Evolutionary conservation across 805 yeast genomes (phyloP), one percentile per base, ranked within the genome.

Genomic region (Wickerhamomyces kurtzmanii): DNA sequence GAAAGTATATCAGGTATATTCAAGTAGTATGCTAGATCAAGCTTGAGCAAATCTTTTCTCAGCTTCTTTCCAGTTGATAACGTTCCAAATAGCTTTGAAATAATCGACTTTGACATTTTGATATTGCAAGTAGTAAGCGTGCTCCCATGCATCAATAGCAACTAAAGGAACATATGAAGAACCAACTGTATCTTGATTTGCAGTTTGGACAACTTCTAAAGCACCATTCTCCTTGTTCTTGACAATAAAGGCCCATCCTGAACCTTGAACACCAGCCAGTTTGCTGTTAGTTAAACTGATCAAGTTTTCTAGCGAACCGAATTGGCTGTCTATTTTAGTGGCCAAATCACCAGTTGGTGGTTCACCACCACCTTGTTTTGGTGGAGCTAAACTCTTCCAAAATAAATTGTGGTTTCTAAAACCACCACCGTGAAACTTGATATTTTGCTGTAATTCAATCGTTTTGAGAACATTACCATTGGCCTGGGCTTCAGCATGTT

Each of bases 101-200:
- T 86, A 85, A 51, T 85, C 94, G 24, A 57, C 93, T 68, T 86
- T 85, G 52, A 78, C 86, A 63, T 85, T 85, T 63, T 82, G 78
- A 67, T 85, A 85, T 59, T 85, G 95, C 58, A 86, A 68, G 69
- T 85, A 85, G 68, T 85, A 85, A 31, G 96, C 95, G 51, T 85
- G 96, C 60, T 85, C 96, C 96, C 96, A 85, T 35, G 94, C 94
- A 47, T 85, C 96, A 51, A 85, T 81, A 30, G 94, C 95, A 31
- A 86, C 68, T 46, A 86, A 59, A 24, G 95, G 94, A 26, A 70
- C 62, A 53, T 72, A 66, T 19, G 41, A 44, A 8, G 71, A 53
- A 27, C 83, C 82, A 27, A 81, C 85, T 12, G 91, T 81, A 58
- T 85, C 95, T 61, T 85, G 96, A 67, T 85, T 85, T 42, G 73